Evolutionary conservation across 177 flowering plant genomes (phyloP).

Genomic region (Vitis hybrid): DNA sequence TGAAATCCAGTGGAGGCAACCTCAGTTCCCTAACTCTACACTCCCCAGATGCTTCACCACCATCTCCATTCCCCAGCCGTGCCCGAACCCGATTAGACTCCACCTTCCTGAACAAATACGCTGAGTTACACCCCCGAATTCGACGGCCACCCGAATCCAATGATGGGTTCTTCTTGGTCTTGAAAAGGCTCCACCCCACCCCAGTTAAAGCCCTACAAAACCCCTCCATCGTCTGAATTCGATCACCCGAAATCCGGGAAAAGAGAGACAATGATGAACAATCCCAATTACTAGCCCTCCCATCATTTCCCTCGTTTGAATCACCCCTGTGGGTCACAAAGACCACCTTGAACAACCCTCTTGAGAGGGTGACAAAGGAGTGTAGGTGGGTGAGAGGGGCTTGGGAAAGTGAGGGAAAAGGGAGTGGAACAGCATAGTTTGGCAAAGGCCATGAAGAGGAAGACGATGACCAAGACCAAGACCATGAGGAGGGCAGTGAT

Average conservation of each 20-base stretch:
- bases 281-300: constrained; percentile 36
- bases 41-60: constrained; percentile 17
- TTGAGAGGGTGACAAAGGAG: constrained; percentile 46
- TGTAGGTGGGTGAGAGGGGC: constrained; percentile 48
- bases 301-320: not conserved
- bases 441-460: constrained; percentile 17
- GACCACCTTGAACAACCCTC: constrained; percentile 58
- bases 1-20: constrained; percentile 62
- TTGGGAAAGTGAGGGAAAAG: constrained; percentile 50
- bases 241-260: constrained; percentile 32
- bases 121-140: constrained; percentile 15
- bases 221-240: constrained; percentile 45
- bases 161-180: constrained; percentile 28
- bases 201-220: constrained; percentile 51
- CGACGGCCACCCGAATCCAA: constrained; percentile 17
- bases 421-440: constrained; percentile 45
- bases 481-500: constrained; percentile 16
- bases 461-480: constrained; percentile 21
- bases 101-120: constrained; percentile 55
- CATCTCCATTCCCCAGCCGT: constrained; percentile 4
- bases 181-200: constrained; percentile 62
- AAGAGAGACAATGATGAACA: constrained; percentile 45
- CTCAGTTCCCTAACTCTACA: constrained; percentile 64
- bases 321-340: constrained; percentile 11
- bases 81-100: constrained; percentile 35